Conservation (phyloP, 768 basidiomycete genomes). For the Phylloporus sp. region DNA sequence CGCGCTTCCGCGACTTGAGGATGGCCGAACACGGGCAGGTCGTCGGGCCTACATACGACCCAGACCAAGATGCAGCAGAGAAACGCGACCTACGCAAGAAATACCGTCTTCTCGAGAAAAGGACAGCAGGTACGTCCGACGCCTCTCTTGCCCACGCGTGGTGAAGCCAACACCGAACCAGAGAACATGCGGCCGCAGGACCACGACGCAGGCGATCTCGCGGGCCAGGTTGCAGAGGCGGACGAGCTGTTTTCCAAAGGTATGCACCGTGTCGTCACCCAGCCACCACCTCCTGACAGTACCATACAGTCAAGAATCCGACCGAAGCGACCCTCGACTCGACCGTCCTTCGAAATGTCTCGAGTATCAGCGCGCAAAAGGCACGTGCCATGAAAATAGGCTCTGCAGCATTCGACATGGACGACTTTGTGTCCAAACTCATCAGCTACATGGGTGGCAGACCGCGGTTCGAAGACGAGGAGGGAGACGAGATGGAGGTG, state of each 20-base stretch:
- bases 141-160: not conserved
- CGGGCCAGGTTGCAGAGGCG: conserved; percentile 50
- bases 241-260: conserved; percentile 64
- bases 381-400: conserved; percentile 91
- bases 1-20: not conserved
- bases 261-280: conserved; percentile 19
- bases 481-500: conserved; percentile 51
- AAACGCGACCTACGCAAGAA: conserved; percentile 68
- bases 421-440: conserved; percentile 81
- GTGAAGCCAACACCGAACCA: conserved; percentile 21
- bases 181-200: conserved; percentile 50
- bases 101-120: conserved; percentile 63
- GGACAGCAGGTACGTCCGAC: conserved; percentile 52
- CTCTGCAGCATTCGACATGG: conserved; percentile 83
- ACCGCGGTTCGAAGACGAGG: conserved; percentile 41
- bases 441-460: conserved; percentile 73
- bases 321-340: conserved; percentile 92
- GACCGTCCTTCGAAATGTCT: conserved; percentile 66
- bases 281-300: not conserved
- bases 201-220: conserved; percentile 50
- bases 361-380: conserved; percentile 76
- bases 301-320: conserved; percentile 62
- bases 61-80: conserved; percentile 79
- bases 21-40: conserved; percentile 18
- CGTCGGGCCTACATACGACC: conserved; percentile 57